Percentiles rank a stretch among this genome's conserved stretches.
Evolutionary conservation across 2,329 filamentous ascomycete species (phyloP).

Genomic region (Balansia obtecta): DNA sequence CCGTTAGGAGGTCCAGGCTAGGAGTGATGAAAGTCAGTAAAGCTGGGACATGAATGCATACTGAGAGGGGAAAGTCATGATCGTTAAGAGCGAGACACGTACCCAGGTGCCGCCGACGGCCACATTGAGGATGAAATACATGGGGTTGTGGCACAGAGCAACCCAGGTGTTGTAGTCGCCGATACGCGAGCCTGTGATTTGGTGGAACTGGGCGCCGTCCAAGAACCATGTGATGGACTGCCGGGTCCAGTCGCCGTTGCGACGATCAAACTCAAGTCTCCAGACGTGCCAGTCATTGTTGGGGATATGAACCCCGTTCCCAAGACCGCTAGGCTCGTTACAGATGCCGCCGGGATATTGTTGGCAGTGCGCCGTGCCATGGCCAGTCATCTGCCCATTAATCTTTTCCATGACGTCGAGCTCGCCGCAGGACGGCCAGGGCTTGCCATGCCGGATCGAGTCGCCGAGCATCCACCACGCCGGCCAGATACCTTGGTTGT

Average conservation of each 20-base stretch:
- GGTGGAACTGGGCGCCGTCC: constrained; percentile 31
- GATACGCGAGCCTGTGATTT: constrained; percentile 31
- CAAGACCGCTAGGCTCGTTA: constrained; percentile 35
- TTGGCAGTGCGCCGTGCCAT: constrained; percentile 42
- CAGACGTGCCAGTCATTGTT: constrained; percentile 35
- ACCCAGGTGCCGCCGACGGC: constrained; percentile 43
- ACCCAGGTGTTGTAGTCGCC: constrained; percentile 34
- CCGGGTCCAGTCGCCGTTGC: constrained; percentile 27
- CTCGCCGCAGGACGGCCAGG: constrained; percentile 43
- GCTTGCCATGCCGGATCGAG: constrained; percentile 30
- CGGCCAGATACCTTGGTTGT: constrained; percentile 44
- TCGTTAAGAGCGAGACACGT: constrained; percentile 15
- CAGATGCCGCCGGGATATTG: constrained; percentile 32
- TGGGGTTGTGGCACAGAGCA: constrained; percentile 34
- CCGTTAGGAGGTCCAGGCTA: constrained; percentile 37
- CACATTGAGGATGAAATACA: constrained; percentile 42
- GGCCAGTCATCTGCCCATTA: constrained; percentile 33
- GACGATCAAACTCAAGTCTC: constrained; percentile 37
- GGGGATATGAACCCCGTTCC: constrained; percentile 21
- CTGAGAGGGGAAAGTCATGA: neutral
- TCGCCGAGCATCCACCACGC: constrained; percentile 47
- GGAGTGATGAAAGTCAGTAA: constrained; percentile 1
- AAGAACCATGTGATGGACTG: constrained; percentile 40
- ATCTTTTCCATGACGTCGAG: constrained; percentile 45
- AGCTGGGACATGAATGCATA: neutral